Evolutionary conservation across 2,329 filamentous ascomycete genomes (phyloP), one percentile per base, ranked within the genome.

Genomic region (Cladobotryum mycophilum): DNA sequence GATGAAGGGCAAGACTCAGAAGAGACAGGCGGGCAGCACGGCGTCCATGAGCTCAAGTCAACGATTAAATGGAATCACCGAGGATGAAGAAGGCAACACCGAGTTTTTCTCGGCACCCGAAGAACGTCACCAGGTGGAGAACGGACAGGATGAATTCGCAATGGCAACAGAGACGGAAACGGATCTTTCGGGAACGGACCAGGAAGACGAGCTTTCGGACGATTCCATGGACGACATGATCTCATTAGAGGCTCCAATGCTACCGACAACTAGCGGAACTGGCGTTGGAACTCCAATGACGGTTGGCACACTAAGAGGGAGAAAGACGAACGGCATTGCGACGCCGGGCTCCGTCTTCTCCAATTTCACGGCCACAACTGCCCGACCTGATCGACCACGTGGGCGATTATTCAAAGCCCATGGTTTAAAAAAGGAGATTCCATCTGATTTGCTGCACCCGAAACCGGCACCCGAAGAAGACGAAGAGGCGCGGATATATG

Each of bases 221-320:
- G 92, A 96, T 64, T 93, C 89, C 0, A 80, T 89, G 73, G 91
- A 96, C 57, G 90, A 96, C 54, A 88, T 96, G 79, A 96, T 97
- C 47, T 95, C 90, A 4, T 76, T 97, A 33, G 85, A 86, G 57
- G 85, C 86, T 1, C 92, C 92, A 1, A 80, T 85, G 25, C 71
- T 96, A 14, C 84, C 88, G 1, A 80, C 89, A n/a, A 83, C 87
- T 22, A 83, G 83, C 49, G 86, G 86, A 1, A 92, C 89, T 45
- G 84, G 88, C 15, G 81, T 86, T 1, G 89, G 88, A 11, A 95
- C 90, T 0, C 91, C 91, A 2, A 82, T 89, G 64, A 87, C 88
- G 0, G 61, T 83, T 15, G 85, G 84, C 15, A 70, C 68, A 0
- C 52, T 71, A 33, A 81, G 84, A 47, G 83, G 82, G 5, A 72